A percentile compares a stretch with the other conserved stretches of the same genome.
These are phyloP conservation scores for Trichoderma asperellum DNA, from an alignment of 2,329 filamentous ascomycete genomes.

Conservation along the genomic window DNA sequence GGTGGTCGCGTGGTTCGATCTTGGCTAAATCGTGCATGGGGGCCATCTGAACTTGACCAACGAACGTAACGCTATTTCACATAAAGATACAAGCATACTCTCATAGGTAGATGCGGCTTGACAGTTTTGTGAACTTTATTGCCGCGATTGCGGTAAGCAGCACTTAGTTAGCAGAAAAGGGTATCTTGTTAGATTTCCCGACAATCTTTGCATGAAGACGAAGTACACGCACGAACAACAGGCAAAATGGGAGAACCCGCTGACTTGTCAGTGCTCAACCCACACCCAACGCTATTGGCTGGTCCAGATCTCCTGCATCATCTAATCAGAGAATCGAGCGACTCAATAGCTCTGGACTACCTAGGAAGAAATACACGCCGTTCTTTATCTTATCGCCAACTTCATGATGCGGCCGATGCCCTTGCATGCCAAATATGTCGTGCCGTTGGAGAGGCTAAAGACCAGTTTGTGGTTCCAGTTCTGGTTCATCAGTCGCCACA, in stretches of 20 bases:
- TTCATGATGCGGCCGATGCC: conserved; percentile 61
- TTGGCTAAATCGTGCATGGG: conserved; percentile 19
- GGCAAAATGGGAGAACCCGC: conserved; percentile 29
- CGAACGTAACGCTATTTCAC: conserved; percentile 23
- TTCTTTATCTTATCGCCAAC: conserved; percentile 62
- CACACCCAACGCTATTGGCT: conserved; percentile 44
- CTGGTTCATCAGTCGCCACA: conserved; percentile 76
- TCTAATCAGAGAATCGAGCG: conserved; percentile 56
- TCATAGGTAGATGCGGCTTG: conserved; percentile 11
- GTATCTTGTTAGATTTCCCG: neutral
- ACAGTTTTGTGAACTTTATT: neutral
- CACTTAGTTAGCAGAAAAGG: conserved; percentile 13
- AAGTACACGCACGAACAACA: neutral
- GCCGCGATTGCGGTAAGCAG: conserved; percentile 9
- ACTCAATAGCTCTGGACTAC: conserved; percentile 41
- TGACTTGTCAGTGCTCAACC: conserved; percentile 52
- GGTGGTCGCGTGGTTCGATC: neutral
- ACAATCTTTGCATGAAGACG: conserved; percentile 10
- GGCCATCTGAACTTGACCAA: conserved; percentile 15
- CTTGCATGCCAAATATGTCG: conserved; percentile 57
- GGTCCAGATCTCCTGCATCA: conserved; percentile 57
- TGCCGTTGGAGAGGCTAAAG: conserved; percentile 9
- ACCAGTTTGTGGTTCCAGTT: conserved; percentile 66
- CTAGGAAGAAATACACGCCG: conserved; percentile 36
- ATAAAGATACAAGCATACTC: conserved; percentile 16